These are phyloP conservation scores for Hydnomerulius pinastri DNA, from an alignment of 768 basidiomycete species.

Conservation along the genomic window DNA sequence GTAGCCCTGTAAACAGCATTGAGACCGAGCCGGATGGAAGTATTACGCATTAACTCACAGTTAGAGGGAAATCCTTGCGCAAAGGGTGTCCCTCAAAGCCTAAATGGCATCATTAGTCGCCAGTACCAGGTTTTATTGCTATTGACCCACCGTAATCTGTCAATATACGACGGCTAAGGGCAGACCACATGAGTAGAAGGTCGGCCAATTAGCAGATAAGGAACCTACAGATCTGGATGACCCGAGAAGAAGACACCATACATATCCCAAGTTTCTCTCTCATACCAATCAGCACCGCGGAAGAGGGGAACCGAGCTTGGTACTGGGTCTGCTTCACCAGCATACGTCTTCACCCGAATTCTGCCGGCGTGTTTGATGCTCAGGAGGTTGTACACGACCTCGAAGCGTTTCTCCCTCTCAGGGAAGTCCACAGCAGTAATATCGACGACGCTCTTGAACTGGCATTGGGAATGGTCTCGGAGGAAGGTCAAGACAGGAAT, in stretches of 20 bases:
- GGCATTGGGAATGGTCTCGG: conserved; percentile 92
- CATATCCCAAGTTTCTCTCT: conserved; percentile 97
- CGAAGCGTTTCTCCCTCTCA: conserved; percentile 89
- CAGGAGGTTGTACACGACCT: conserved; percentile 94
- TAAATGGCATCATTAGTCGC: no score
- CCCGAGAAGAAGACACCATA: conserved; percentile 95
- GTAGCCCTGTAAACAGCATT: conserved; percentile 70
- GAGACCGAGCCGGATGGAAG: neutral
- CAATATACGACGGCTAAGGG: conserved; percentile 85
- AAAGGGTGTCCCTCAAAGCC: conserved; percentile 97
- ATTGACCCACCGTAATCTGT: conserved; percentile 85
- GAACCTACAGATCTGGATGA: conserved; percentile 91
- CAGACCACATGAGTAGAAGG: conserved; percentile 13
- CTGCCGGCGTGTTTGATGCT: conserved; percentile 77
- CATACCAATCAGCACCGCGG: conserved; percentile 97
- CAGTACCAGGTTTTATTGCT: no score
- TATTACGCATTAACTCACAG: conserved; percentile 54
- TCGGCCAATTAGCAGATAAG: conserved; percentile 6
- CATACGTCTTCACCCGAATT: conserved; percentile 96
- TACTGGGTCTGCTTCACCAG: conserved; percentile 88
- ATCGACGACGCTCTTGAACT: conserved; percentile 92
- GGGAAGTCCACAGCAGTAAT: conserved; percentile 96
- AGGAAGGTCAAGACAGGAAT: conserved; percentile 88
- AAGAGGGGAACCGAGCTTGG: conserved; percentile 81
- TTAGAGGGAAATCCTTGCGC: conserved; percentile 97